These are phyloP conservation scores for Massospora cicadina DNA, from an alignment of 371 early-diverging fungal genomes.

Conservation along the genomic window DNA sequence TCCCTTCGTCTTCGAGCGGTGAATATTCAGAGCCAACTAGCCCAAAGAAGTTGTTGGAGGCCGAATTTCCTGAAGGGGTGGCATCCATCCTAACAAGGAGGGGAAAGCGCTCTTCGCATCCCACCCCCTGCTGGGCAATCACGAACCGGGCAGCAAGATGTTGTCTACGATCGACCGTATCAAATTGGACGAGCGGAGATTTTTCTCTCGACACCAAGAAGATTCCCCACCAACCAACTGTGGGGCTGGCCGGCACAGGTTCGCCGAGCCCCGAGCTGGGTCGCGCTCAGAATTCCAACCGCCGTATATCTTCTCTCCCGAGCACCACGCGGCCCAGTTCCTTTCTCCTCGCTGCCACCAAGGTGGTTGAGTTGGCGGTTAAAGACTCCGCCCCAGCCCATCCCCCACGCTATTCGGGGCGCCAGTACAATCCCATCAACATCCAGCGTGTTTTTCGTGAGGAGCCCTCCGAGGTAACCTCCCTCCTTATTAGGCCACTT, in stretches of 20 bases:
- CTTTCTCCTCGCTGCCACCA: slow-evolving; percentile 4
- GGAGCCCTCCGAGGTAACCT: slow-evolving; percentile 7
- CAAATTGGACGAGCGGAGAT: too few species aligned
- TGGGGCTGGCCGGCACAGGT: background rate
- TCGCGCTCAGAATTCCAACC: background rate
- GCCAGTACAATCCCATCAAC: slow-evolving; percentile 3
- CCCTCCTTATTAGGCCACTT: background rate
- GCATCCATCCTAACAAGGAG: background rate
- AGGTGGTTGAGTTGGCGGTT: slow-evolving; percentile 6
- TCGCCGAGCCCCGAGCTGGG: background rate
- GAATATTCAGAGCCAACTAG: background rate
- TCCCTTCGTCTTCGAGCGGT: background rate
- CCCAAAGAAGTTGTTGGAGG: background rate
- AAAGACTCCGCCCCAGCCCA: background rate
- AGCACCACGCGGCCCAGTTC: slow-evolving; percentile 1
- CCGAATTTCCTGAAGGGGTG: background rate
- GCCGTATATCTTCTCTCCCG: background rate
- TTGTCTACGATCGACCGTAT: background rate
- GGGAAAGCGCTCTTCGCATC: background rate
- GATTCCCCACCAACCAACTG: background rate
- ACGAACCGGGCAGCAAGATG: too few species aligned
- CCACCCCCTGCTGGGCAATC: background rate
- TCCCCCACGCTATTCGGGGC: background rate
- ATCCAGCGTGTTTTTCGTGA: slow-evolving; percentile 8
- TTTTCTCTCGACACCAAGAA: background rate